Conservation (phyloP, 1,284 basidiomycete species). For the Ceratobasidium sp. region DNA sequence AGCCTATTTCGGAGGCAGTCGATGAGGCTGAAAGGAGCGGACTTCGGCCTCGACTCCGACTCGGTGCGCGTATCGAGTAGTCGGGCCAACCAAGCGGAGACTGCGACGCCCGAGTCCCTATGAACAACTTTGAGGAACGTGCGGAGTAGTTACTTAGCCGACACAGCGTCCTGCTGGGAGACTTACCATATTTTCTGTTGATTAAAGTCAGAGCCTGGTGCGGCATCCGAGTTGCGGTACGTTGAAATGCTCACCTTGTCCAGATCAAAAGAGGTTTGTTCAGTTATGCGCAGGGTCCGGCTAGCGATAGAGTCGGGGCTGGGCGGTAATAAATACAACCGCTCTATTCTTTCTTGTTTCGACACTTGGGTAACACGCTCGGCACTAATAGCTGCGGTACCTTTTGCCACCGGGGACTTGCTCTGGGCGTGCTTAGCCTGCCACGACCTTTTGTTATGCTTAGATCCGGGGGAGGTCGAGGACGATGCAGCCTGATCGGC, state of each 20-base stretch:
- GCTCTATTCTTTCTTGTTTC: conserved; percentile 78
- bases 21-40: not conserved
- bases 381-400: conserved; percentile 14
- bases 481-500: conserved; percentile 6
- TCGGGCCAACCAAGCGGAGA: conserved; percentile 46
- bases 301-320: conserved; percentile 3
- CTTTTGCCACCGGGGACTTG: conserved; percentile 49
- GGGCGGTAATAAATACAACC: conserved; percentile 63
- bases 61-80: conserved; percentile 5
- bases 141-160: not conserved
- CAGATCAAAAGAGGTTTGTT: conserved; percentile 87
- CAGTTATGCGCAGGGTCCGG: conserved; percentile 60
- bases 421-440: conserved; percentile 44
- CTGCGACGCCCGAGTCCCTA: conserved; percentile 64
- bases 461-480: not conserved
- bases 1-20: conserved; percentile 18
- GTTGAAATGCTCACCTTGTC: conserved; percentile 73
- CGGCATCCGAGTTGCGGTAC: not conserved
- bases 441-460: conserved; percentile 32
- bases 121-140: conserved; percentile 13
- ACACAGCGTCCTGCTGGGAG: conserved; percentile 7
- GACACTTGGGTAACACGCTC: not conserved
- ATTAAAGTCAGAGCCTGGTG: not conserved
- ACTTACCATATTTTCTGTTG: conserved; percentile 41
- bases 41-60: not conserved